Percentiles rank a stretch among this genome's conserved stretches.
Evolutionary conservation across 768 basidiomycete genomes (phyloP).

Genomic region (Mycena olivaceomarginata): DNA sequence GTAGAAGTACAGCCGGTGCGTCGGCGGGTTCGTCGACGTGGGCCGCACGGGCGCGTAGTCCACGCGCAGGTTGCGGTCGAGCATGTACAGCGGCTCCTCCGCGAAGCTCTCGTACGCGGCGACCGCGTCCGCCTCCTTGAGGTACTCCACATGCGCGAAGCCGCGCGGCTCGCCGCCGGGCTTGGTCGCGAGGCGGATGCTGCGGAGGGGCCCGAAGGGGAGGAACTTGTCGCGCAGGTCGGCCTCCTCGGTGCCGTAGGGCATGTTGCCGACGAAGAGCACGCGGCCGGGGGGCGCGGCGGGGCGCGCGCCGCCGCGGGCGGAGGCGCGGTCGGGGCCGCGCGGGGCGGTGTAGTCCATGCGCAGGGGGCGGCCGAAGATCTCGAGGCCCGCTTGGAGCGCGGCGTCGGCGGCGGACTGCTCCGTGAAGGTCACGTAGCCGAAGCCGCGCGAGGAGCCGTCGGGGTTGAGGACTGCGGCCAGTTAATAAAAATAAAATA

Average conservation of each 20-base stretch:
- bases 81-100: slow-evolving; percentile 69
- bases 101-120: slow-evolving; percentile 56
- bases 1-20: slow-evolving; percentile 54
- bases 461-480: slow-evolving; percentile 34
- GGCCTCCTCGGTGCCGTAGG: slow-evolving; percentile 64
- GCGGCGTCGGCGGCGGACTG: background rate
- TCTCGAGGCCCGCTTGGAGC: background rate
- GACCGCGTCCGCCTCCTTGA: slow-evolving; percentile 57
- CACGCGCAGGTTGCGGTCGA: slow-evolving; percentile 65
- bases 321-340: slow-evolving; percentile 1
- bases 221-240: slow-evolving; percentile 64
- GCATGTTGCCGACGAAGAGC: slow-evolving; percentile 73
- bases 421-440: slow-evolving; percentile 27
- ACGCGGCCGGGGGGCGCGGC: slow-evolving; percentile 55
- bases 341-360: slow-evolving; percentile 49
- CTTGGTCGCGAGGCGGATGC: slow-evolving; percentile 57
- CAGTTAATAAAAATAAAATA: background rate
- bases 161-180: slow-evolving; percentile 64
- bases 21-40: slow-evolving; percentile 43
- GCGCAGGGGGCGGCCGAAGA: slow-evolving; percentile 41
- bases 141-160: slow-evolving; percentile 67
- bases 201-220: slow-evolving; percentile 63
- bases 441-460: slow-evolving; percentile 41
- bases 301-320: background rate
- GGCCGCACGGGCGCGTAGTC: slow-evolving; percentile 57